Base-by-base conservation (phyloP, 2,329 filamentous ascomycete species). In the Beauveria scarabaeidicola region DNA sequence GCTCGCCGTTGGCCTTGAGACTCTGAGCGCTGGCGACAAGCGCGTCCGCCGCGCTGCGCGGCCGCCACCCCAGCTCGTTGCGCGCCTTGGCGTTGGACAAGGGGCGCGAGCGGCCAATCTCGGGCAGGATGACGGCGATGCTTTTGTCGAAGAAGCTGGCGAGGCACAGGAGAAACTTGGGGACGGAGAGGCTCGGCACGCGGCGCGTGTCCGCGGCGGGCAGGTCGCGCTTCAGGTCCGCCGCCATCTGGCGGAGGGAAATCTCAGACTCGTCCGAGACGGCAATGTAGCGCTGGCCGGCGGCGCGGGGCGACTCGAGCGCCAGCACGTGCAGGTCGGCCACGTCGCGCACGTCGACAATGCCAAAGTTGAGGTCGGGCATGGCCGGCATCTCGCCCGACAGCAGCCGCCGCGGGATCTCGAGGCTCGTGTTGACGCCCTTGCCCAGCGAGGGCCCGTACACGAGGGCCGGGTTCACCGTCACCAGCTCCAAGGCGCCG, bases 321-420 rank as follows among this genome's bases (percentile, higher is more conserved):
- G 53, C 59, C 40, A 54, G 43, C 11, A 61, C 29, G 25, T 61
- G 59, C 38, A 61, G 53, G 38, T 52, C 53, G 3, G 65, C 66
- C 10, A 66, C 66, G 38, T 68, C 66, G 29, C 66, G 62, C 3
- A 67, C 66, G 52, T 68, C 66, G 13, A 64, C 61, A 10, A 61
- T 38, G 32, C 61, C 59, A 21, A 66, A 68, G n/a, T 53, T 62
- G 17, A 70, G 23, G 51, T 68, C 67, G 3, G 68, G 65, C 7
- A 66, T 61, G 5, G 68, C 69, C 9, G 64, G 63, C 38, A 65
- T 57, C 21, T 65, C 60, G 9, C 69, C 69, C 6, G 60, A 48
- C 2, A 67, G 63, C 25, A 71, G 57, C 21, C 67, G 60, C 7
- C 69, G 65, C 21, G 70, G 61, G 25, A 69, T 57, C 43, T 64